Evolutionary conservation across 257 asterid species (phyloP).

Genomic region (Solanum microdontum): DNA sequence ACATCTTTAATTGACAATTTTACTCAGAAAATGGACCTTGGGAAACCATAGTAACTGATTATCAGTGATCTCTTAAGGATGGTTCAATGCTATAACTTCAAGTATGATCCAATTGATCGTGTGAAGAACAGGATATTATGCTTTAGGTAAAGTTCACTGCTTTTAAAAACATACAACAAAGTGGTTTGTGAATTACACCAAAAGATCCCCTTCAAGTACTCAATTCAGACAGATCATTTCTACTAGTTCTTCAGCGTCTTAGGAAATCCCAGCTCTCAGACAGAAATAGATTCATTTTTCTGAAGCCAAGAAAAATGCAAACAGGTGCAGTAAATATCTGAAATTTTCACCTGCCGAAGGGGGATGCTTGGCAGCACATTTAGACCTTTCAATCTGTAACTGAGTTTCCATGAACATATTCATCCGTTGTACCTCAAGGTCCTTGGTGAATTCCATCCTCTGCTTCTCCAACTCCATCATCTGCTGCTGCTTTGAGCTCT

Average conservation of each 20-base stretch:
- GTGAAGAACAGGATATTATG: not conserved
- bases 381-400: constrained; percentile 39
- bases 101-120: not conserved
- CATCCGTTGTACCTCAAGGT: constrained; percentile 71
- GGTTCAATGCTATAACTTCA: not conserved
- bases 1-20: not conserved
- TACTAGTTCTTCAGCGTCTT: not conserved
- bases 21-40: not conserved
- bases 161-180: not conserved
- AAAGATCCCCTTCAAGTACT: not conserved
- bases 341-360: constrained; percentile 5
- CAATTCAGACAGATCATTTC: not conserved
- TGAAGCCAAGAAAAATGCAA: not conserved
- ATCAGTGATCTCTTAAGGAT: not conserved
- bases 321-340: not conserved
- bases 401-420: constrained; percentile 65
- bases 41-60: not conserved
- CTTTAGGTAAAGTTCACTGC: not conserved
- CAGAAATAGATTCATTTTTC: not conserved
- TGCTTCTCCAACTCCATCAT: constrained; percentile 69
- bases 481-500: constrained; percentile 53
- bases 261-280: not conserved
- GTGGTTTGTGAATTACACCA: not conserved
- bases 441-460: constrained; percentile 67
- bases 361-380: not conserved